phyloP scores from a whole-genome alignment of 2,329 filamentous ascomycete genomes.

The Aureobasidium sp. region DNA sequence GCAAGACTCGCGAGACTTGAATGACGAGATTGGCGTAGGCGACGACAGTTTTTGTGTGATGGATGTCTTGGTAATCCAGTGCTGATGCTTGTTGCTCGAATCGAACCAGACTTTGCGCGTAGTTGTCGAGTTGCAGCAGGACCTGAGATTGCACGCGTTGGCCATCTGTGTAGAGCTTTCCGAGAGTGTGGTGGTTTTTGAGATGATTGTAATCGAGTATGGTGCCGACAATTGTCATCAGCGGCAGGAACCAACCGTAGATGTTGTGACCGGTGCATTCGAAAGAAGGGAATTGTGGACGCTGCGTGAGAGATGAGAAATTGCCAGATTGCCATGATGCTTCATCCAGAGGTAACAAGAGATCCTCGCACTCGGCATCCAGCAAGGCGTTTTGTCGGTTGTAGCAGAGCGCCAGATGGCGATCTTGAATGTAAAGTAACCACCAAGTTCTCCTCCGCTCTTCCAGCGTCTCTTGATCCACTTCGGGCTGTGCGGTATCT shows the following conservation, averaged over 20 bases:
- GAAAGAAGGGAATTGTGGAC: constrained; percentile 10
- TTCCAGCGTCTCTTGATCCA: constrained; percentile 11
- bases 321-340: constrained; percentile 9
- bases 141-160: constrained; percentile 11
- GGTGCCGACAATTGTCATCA: constrained; percentile 12
- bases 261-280: constrained; percentile 13
- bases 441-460: constrained; percentile 10
- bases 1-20: constrained; percentile 6
- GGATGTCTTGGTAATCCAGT: constrained; percentile 4
- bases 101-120: constrained; percentile 9
- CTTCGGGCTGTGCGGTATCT: background rate
- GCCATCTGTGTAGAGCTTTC: constrained; percentile 7
- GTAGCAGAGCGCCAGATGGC: constrained; percentile 11
- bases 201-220: constrained; percentile 12
- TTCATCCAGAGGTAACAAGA: constrained; percentile 9
- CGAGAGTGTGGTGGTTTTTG: constrained; percentile 11
- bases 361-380: constrained; percentile 11
- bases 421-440: constrained; percentile 12
- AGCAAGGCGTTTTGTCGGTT: constrained; percentile 10
- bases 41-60: constrained; percentile 12
- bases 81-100: constrained; percentile 10
- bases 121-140: constrained; percentile 7
- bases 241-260: constrained; percentile 10
- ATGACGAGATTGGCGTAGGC: constrained; percentile 11
- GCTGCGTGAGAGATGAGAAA: constrained; percentile 8